phyloP scores from a whole-genome alignment of 371 early-diverging fungal species.

The Zychaea mexicana region DNA sequence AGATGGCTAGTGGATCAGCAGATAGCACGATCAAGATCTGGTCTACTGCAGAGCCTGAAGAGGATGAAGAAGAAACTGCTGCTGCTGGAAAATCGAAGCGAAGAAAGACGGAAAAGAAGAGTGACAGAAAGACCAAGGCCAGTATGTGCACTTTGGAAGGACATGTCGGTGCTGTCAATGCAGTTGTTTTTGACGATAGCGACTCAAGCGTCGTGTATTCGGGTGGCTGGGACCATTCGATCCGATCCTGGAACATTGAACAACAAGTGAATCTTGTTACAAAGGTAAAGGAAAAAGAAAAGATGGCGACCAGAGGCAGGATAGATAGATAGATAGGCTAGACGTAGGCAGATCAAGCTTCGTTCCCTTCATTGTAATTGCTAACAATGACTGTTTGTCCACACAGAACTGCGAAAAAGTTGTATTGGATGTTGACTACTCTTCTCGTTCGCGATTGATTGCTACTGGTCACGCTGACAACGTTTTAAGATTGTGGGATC shows the following conservation, averaged over 20 bases:
- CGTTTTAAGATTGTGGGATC: slow-evolving; percentile 87
- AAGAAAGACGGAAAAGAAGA: slow-evolving; percentile 52
- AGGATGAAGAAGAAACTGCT: slow-evolving; percentile 62
- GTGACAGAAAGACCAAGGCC: slow-evolving; percentile 53
- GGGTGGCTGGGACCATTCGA: slow-evolving; percentile 94
- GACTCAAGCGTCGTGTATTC: slow-evolving; percentile 68
- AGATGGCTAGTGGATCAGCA: slow-evolving; percentile 82
- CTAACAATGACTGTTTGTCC: not conserved
- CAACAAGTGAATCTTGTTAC: slow-evolving; percentile 72
- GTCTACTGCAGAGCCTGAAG: slow-evolving; percentile 60
- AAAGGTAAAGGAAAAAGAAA: slow-evolving; percentile 71
- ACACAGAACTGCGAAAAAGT: slow-evolving; percentile 86
- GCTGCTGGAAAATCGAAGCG: slow-evolving; percentile 50
- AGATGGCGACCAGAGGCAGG: no score
- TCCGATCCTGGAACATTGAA: slow-evolving; percentile 89
- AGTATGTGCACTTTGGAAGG: slow-evolving; percentile 60
- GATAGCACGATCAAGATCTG: slow-evolving; percentile 84
- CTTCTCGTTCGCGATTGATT: slow-evolving; percentile 64
- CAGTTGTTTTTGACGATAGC: slow-evolving; percentile 66
- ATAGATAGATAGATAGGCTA: no score
- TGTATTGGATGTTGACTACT: slow-evolving; percentile 76
- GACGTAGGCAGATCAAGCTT: no score
- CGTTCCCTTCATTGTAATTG: no score
- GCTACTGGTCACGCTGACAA: slow-evolving; percentile 91
- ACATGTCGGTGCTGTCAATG: slow-evolving; percentile 81